phyloP scores from a whole-genome alignment of 306 rosid genomes.

The Vicia villosa region DNA sequence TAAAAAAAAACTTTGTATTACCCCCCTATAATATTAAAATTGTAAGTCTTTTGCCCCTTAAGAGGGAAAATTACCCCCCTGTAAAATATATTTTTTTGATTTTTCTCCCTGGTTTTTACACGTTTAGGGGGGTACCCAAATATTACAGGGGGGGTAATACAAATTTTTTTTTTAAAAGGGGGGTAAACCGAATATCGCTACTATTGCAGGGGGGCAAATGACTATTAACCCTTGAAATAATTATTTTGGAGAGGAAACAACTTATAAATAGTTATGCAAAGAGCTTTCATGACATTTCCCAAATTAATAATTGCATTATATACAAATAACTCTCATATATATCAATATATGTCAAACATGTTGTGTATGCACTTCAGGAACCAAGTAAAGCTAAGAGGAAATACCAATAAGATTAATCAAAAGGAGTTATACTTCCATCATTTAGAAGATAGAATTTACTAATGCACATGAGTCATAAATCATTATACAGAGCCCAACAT shows the following conservation, averaged over 20 bases:
- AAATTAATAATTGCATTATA: constrained; percentile 18
- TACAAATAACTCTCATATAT: constrained; percentile 18
- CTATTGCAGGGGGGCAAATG: too few species aligned
- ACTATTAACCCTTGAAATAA: too few species aligned
- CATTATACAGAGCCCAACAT: constrained; percentile 23
- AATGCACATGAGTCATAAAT: constrained; percentile 30
- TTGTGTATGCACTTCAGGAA: constrained; percentile 28
- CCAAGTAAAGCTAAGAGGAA: constrained; percentile 19
- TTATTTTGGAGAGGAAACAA: constrained; percentile 15
- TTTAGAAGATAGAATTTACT: constrained; percentile 20
- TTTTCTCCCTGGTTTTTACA: too few species aligned
- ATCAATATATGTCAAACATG: constrained; percentile 30
- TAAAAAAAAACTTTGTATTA: too few species aligned
- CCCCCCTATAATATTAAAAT: too few species aligned
- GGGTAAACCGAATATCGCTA: too few species aligned
- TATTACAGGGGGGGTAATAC: too few species aligned
- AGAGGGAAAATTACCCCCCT: too few species aligned
- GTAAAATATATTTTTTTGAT: too few species aligned
- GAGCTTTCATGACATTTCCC: constrained; percentile 31
- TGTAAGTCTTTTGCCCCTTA: too few species aligned
- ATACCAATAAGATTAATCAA: background rate
- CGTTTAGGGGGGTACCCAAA: too few species aligned
- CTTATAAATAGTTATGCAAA: constrained; percentile 11
- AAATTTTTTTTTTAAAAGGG: too few species aligned
- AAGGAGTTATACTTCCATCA: constrained; percentile 28